Percentiles rank a stretch among this genome's conserved stretches.
Evolutionary conservation across 805 yeast species (phyloP).

Genomic region (Metschnikowia shivogae): DNA sequence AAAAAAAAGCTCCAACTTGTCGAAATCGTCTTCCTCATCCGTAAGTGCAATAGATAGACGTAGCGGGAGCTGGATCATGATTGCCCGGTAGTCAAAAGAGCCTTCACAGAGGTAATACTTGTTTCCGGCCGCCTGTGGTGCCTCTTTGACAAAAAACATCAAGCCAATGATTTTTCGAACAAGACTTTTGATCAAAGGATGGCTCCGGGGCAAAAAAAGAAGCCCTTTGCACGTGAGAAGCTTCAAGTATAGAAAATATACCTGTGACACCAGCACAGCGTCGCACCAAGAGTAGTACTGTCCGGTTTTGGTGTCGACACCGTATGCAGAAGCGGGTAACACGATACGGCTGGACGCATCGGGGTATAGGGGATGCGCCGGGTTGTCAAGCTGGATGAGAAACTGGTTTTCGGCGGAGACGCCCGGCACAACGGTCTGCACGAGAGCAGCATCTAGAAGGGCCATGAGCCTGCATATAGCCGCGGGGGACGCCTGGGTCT

Average conservation of each 20-base stretch:
- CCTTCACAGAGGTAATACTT: conserved; percentile 18
- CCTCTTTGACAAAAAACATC: conserved; percentile 19
- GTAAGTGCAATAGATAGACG: conserved; percentile 17
- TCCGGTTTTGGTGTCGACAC: conserved; percentile 10
- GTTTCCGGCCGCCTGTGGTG: conserved; percentile 15
- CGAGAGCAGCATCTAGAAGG: conserved; percentile 12
- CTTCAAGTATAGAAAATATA: conserved; percentile 21
- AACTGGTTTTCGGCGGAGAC: conserved; percentile 6
- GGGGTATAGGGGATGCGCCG: conserved; percentile 16
- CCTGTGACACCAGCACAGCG: conserved; percentile 21
- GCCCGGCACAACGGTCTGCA: conserved; percentile 15
- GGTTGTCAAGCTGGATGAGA: conserved; percentile 11
- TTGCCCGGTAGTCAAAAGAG: conserved; percentile 22
- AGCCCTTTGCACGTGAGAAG: conserved; percentile 22
- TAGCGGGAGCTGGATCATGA: conserved; percentile 24
- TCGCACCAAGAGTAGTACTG: conserved; percentile 24
- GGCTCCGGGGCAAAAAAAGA: conserved; percentile 19
- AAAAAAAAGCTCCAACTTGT: conserved; percentile 23
- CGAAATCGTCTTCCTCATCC: conserved; percentile 20
- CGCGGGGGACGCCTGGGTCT: conserved; percentile 8
- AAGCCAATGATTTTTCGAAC: conserved; percentile 15
- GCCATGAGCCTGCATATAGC: conserved; percentile 15
- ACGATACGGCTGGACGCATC: conserved; percentile 6
- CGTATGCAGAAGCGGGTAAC: conserved; percentile 17
- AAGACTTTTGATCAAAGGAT: conserved; percentile 20